Base-by-base conservation (phyloP, 768 basidiomycete species). In the Pseudohyphozyma bogoriensis region DNA sequence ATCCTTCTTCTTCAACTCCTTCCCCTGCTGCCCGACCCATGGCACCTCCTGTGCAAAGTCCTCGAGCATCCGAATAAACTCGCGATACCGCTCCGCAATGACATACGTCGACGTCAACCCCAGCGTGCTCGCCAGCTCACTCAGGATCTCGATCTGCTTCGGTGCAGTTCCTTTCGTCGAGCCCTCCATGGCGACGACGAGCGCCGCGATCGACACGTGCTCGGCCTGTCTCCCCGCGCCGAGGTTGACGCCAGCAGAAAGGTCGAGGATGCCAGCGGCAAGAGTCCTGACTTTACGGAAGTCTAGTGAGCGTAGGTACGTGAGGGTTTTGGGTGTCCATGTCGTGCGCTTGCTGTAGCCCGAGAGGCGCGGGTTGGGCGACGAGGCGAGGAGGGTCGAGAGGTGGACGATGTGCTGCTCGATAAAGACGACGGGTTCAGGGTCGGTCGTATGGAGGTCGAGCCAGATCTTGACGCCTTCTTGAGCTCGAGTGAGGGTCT, bases 351-450 rank as follows among this genome's bases (percentile, higher is more conserved):
- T 51, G 16, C 32, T 36, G 16, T 18, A 24, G 32, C 40, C 24
- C 29, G 57, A 20, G 47, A 32, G 40, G 7, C 29, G 28, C 10
- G 53, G 37, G 22, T 9, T 32, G 22, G 39, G 24, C 2, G 50
- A 44, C 16, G 56, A 35, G 37, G 49, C 4, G 31, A 61, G 42
- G 53, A 59, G 26, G 18, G 44, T 31, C 22, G 61, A 55, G 44
- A 65, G 60, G 45, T 62, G 60, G 24, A 55, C 59, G 60, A 65
- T 54, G 28, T 46, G 29, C 4, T 53, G 56, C 51, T 65, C 64
- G 57, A 65, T 16, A 45, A 58, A 65, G 18, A 65, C 22, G 49
- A 55, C 20, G 2, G 64, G 64, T 7, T 65, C 64, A 42, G 35
- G 16, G 3, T 65, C 64, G 13, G 7, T 33, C 31, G 55, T 49